Conservation (phyloP, 164 flowering plant genomes). For the Vitis riparia region DNA sequence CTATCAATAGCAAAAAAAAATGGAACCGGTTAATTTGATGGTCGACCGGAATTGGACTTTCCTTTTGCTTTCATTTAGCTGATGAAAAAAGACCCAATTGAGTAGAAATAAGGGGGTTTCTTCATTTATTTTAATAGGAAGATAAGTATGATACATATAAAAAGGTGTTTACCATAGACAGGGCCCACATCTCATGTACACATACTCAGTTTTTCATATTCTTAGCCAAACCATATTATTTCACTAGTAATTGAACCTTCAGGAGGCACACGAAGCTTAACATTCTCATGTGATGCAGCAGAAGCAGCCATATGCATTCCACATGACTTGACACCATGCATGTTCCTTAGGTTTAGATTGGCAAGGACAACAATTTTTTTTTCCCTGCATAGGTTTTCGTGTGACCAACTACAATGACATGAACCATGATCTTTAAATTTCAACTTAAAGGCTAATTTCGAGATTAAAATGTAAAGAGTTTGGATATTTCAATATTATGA, state of each 20-base stretch:
- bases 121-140: too few relatives aligned
- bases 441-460: neutral
- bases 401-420: neutral
- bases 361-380: slow-evolving; percentile 69
- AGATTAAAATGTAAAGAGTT: neutral
- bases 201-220: slow-evolving; percentile 47
- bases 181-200: too few relatives aligned
- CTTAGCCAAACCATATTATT: slow-evolving; percentile 84
- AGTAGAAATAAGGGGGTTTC: too few relatives aligned
- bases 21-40: too few relatives aligned
- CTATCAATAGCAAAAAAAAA: too few relatives aligned
- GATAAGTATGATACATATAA: too few relatives aligned
- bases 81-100: too few relatives aligned
- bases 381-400: slow-evolving; percentile 34
- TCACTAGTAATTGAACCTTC: slow-evolving; percentile 78
- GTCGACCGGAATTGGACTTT: too few relatives aligned
- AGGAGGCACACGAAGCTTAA: slow-evolving; percentile 89
- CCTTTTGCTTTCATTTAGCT: too few relatives aligned
- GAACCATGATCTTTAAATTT: neutral
- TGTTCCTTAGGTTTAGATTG: slow-evolving; percentile 89
- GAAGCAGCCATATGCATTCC: slow-evolving; percentile 98
- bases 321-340: slow-evolving; percentile 87
- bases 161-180: too few relatives aligned
- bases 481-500: too few relatives aligned
- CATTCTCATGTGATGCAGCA: slow-evolving; percentile 85